Base-by-base conservation (phyloP, 1,284 basidiomycete genomes). In the Flammula alnicola region DNA sequence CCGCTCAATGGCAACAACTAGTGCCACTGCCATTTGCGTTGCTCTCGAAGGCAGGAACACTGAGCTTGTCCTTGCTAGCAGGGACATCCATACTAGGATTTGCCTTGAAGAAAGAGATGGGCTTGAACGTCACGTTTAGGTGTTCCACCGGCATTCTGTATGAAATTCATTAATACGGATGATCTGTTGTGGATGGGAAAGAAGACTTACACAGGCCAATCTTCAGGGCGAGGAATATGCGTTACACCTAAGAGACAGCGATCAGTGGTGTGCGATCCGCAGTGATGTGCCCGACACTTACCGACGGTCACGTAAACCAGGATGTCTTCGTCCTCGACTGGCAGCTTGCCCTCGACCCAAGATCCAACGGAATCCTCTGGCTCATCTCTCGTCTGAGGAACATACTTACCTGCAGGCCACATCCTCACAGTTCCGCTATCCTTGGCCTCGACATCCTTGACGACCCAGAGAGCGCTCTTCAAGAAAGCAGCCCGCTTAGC, bases 31-130 rank as follows among this genome's bases (percentile, higher is more conserved):
- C 37, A 17, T 48, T 51, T n/a, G 47, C 33, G n/a, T 49, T 52
- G 17, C 52, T 31, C 16, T 53, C 48, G 57, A 88, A 88, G 3
- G 88, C 89, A n/a, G 76, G 65, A 9, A 76, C 72, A 57, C 88
- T 91, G 50, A 76, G 69, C 7, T 65, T 52, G 64, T 93, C 89
- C 33, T 75, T 75, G 33, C 73, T 78, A 4, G 82, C 81, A 5
- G 92, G 88, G 8, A 96, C 90, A 65, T 97, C 93, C 77, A 96
- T 83, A 48, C 86, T 82, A 0, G 95, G 95, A 65, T 91, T 93
- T 49, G 72, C 71, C 51, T 75, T 77, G 75, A 96, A 97, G 81
- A 97, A 97, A 56, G 83, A 84, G 46, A 77, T 77, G 6, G 95
- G 95, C 65, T 93, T 93, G 71, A 97, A 83, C n/a, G 81, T 73